Base-by-base conservation (phyloP, 805 yeast species). In the Saccharomycopsis olivae region DNA sequence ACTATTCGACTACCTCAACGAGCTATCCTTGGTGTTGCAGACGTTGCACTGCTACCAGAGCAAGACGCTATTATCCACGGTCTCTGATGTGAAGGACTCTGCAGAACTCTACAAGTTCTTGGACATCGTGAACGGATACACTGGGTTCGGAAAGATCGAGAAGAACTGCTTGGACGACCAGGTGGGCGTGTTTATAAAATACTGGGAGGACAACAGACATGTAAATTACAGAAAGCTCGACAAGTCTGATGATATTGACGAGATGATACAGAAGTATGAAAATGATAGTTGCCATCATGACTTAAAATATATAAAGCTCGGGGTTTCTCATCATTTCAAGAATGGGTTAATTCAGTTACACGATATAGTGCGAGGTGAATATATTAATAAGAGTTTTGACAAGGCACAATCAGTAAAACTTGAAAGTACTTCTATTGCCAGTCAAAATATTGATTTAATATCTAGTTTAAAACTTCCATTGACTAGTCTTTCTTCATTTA, bases 101-200 rank as follows among this genome's bases (percentile, higher is more conserved):
- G n/a, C n/a, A n/a, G n/a, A n/a, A n/a, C n/a, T n/a, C n/a, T n/a
- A n/a, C n/a, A 23, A 23, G 10, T 23, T 23, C 10, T 23, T 23
- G 10, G 49, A 46, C 19, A 28, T 40, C 5, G 23, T 46, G 18
- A 46, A 43, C 28, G 49, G 49, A 2, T 42, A 42, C 25, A n/a
- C 16, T 2, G 35, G 35, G 3, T 39, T 39, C 29, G 46, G 46
- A 16, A 40, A 46, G 27, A 18, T 29, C 1, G 16, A 21, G 10
- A 31, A 19, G 5, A 46, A 43, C 25, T 11, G 33, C 11, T 21
- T 35, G 14, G 25, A 35, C 20, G 21, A 33, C 16, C 25, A 46
- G 13, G n/a, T 43, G 6, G 49, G 49, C 2, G 20, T 46, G 11
- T 46, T 39, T 21, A 35, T 46, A 5, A 39, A 46, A 24, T 46